Percentiles rank a stretch among this genome's conserved stretches.
phyloP scores from a whole-genome alignment of 345 rosid species.

The Eucalyptus regnans region DNA sequence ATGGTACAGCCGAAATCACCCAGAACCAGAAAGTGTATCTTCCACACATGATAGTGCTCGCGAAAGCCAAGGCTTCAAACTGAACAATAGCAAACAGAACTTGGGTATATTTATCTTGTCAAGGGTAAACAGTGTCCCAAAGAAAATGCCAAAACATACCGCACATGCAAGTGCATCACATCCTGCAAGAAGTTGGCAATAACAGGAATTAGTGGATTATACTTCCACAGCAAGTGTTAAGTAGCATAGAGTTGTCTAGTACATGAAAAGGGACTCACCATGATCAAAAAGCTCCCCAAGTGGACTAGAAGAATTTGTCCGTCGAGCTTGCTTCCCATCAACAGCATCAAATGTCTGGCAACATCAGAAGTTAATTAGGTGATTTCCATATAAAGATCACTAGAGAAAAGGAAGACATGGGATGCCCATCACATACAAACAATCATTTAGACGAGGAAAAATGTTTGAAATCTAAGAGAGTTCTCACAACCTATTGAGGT shows the following conservation, averaged over 20 bases:
- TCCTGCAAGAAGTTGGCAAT: slow-evolving; percentile 36
- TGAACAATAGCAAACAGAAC: slow-evolving; percentile 10
- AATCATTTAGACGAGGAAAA: background rate
- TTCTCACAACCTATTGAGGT: background rate
- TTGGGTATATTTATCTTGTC: background rate
- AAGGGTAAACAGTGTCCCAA: background rate
- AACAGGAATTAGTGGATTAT: background rate
- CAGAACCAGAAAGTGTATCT: slow-evolving; percentile 88
- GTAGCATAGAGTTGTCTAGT: background rate
- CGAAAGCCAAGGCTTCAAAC: slow-evolving; percentile 85
- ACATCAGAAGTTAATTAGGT: background rate
- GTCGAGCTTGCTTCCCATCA: slow-evolving; percentile 97
- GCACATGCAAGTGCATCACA: slow-evolving; percentile 99
- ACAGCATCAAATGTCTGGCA: slow-evolving; percentile 92
- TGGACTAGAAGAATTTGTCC: slow-evolving; percentile 86
- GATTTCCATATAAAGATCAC: background rate
- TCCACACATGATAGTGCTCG: slow-evolving; percentile 96
- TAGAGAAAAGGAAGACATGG: background rate
- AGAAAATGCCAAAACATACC: slow-evolving; percentile 30
- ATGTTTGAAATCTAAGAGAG: background rate
- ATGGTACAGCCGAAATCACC: slow-evolving; percentile 92
- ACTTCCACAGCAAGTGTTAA: background rate
- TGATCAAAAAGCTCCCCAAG: slow-evolving; percentile 94
- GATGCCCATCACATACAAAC: background rate
- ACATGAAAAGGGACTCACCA: slow-evolving; percentile 30